Evolutionary conservation across 208 protist species (phyloP).

Genomic region (Wallacemonas collosoma): DNA sequence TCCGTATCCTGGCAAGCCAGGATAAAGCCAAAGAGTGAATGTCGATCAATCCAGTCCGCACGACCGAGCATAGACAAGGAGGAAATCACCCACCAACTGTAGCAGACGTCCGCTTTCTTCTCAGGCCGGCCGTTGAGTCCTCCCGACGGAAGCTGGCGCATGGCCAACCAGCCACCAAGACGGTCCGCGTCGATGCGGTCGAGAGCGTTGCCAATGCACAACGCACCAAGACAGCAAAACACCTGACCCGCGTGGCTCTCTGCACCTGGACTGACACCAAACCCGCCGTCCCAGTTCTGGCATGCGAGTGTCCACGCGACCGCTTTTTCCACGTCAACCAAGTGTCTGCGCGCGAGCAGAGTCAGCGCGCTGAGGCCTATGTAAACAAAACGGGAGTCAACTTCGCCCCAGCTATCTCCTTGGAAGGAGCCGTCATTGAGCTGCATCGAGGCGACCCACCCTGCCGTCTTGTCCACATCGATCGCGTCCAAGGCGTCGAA

Average conservation of each 20-base stretch:
- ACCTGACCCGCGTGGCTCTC: conserved; percentile 98
- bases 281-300: conserved; percentile 99
- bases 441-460: conserved; percentile 92
- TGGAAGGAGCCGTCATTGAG: conserved; percentile 97
- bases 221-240: conserved; percentile 97
- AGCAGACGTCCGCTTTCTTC: conserved; percentile 99
- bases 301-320: conserved; percentile 93
- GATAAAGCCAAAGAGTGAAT: conserved; percentile 95
- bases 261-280: conserved; percentile 93
- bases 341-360: conserved; percentile 83
- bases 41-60: conserved; percentile 95
- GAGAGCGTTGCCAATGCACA: conserved; percentile 93
- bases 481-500: conserved; percentile 59
- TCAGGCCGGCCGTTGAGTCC: conserved; percentile 99
- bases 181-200: conserved; percentile 92
- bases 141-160: conserved; percentile 97
- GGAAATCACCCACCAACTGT: conserved; percentile 99
- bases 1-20: conserved; percentile 95
- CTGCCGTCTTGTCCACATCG: conserved; percentile 65
- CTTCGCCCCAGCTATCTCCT: conserved; percentile 99
- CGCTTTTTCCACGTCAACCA: conserved; percentile 89
- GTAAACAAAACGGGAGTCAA: conserved; percentile 99
- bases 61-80: conserved; percentile 93
- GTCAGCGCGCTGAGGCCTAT: conserved; percentile 95
- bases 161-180: conserved; percentile 98